Base-by-base conservation (phyloP, 2,329 filamentous ascomycete genomes). In the Aaosphaeria pasadenensis region DNA sequence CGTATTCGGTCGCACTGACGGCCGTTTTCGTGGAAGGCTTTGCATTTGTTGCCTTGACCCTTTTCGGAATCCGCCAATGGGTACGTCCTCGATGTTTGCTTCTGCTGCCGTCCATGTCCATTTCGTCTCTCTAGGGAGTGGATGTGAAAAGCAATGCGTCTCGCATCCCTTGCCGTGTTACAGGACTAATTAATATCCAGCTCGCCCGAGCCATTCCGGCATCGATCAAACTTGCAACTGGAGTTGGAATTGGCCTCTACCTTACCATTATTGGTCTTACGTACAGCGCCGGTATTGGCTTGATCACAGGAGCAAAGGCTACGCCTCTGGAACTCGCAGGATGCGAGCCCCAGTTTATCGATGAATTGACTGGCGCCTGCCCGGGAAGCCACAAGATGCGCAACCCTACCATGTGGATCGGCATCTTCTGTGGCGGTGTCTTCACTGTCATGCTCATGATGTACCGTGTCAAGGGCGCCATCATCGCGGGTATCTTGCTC, bases 161-260 rank as follows among this genome's bases (percentile, higher is more conserved):
- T 38, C 24, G 5, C 33, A 28, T 33, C 28, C 7, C 28, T 30
- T 33, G 30, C 7, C 30, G 29, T 6, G 24, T 5, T 7, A 11
- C 42, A 45, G 36, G 4, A 88, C 89, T 64, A 45, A 64, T 48
- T 46, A 9, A 9, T 9, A 9, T 4, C 33, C 33, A 36, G 33
- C 45, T 32, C 32, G 49, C 46, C 44, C 49, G 89, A 56, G 85
- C 87, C 39, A 90, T 95, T 53, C 90, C 90, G 1, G 80, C 83
- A 38, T 90, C 86, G 47, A 91, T 95, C 73, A 95, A 95, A 72
- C 83, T 94, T 47, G 89, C 89, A 11, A 92, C 88, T 11, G 88
- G 88, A 53, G 88, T 89, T 45, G 90, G 90, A 50, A 95, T 95
- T 55, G 90, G 90, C 24, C 77, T 95, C 1, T 95, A 92, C 67